Conservation (phyloP, 129 eudicot species). For the Flaveria ramosissima region DNA sequence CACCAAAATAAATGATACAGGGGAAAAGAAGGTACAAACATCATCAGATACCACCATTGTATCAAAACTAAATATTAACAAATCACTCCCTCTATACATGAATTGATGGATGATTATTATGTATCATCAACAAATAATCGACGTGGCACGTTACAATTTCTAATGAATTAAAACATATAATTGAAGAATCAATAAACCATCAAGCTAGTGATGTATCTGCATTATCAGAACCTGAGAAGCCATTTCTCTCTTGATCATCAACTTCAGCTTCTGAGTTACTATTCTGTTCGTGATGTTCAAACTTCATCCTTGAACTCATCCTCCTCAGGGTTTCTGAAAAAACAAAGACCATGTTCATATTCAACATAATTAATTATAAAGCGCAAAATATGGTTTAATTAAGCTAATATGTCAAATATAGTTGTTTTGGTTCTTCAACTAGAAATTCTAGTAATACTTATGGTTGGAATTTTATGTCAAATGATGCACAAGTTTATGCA, state of each 20-base stretch:
- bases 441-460: neutral
- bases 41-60: neutral
- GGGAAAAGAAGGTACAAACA: neutral
- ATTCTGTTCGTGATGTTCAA: constrained; percentile 39
- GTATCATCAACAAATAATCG: constrained; percentile 17
- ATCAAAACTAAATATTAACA: constrained; percentile 11
- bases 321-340: constrained; percentile 57
- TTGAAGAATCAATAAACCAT: constrained; percentile 24
- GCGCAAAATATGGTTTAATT: neutral
- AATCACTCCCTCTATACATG: constrained; percentile 21
- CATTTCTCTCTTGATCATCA: constrained; percentile 54
- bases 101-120: constrained; percentile 13
- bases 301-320: constrained; percentile 52
- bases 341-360: neutral
- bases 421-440: neutral
- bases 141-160: neutral
- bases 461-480: neutral
- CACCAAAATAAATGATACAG: no score
- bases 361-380: neutral
- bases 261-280: constrained; percentile 56
- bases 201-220: constrained; percentile 38
- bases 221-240: constrained; percentile 67
- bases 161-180: constrained; percentile 1
- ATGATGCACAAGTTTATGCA: neutral
- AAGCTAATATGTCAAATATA: constrained; percentile 1